phyloP scores from a whole-genome alignment of 2,329 filamentous ascomycete genomes.

The Penicillium oxalicum region DNA sequence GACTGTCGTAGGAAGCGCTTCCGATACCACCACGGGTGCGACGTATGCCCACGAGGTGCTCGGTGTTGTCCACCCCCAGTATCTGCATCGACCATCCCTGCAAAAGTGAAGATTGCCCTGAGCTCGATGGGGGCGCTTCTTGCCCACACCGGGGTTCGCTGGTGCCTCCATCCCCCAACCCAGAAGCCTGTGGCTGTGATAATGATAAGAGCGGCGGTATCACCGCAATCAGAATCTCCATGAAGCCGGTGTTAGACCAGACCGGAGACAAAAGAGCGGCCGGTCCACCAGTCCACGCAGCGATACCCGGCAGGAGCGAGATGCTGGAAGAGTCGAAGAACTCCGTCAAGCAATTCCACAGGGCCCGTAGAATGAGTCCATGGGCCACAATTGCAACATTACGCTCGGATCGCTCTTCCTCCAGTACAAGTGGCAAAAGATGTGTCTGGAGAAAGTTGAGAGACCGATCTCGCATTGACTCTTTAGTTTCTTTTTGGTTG shows the following conservation, averaged over 20 bases:
- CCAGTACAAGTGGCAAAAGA: slow-evolving; percentile 53
- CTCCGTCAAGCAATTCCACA: slow-evolving; percentile 59
- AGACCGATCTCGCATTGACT: slow-evolving; percentile 59
- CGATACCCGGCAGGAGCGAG: slow-evolving; percentile 23
- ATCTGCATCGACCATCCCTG: slow-evolving; percentile 49
- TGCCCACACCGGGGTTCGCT: no score
- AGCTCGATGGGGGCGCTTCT: no score
- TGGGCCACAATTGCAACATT: slow-evolving; percentile 71
- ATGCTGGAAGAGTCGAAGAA: slow-evolving; percentile 48
- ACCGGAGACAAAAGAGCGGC: slow-evolving; percentile 47
- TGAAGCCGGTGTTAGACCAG: slow-evolving; percentile 63
- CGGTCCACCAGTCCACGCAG: slow-evolving; percentile 24
- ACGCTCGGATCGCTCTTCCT: slow-evolving; percentile 25
- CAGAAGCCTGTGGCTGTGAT: neutral
- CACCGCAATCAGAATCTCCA: slow-evolving; percentile 42
- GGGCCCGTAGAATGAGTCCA: slow-evolving; percentile 67
- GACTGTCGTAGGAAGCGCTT: slow-evolving; percentile 66
- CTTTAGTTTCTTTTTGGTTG: slow-evolving; percentile 60
- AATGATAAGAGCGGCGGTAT: neutral
- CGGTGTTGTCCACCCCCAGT: slow-evolving; percentile 59
- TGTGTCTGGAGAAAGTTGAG: slow-evolving; percentile 61
- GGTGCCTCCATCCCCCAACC: no score
- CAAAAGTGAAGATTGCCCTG: neutral
- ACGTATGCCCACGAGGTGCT: slow-evolving; percentile 68
- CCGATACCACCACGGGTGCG: slow-evolving; percentile 79